Base-by-base conservation (phyloP, 78 protist species). In the Guillardia theta region DNA sequence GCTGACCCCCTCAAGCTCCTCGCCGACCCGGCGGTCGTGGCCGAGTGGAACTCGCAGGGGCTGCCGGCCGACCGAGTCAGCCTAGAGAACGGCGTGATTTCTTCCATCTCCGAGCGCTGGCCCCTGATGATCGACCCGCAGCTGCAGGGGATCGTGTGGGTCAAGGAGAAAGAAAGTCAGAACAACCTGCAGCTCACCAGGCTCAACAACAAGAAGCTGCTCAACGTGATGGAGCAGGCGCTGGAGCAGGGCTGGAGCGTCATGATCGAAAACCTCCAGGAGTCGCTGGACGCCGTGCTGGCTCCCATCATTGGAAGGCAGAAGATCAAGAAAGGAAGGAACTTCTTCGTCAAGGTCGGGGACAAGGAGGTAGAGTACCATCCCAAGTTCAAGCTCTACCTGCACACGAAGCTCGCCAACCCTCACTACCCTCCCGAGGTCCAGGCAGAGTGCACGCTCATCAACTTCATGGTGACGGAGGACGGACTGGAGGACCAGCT, bases 101-200 rank as follows among this genome's bases (percentile, higher is more conserved):
- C 87, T 27, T 41, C 92, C 8, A 22, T 5, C 46, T 94, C 96
- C 46, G 95, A 88, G 78, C 98, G 99, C 45, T 97, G 97, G 97
- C 98, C 99, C 39, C 97, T 98, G 30, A 93, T 97, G 88, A 95
- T 98, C 53, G 99, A 98, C 88, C 99, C 99, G 45, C 99, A 98
- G 97, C 95, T 96, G 50, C 98, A 97, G 90, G 98, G 97, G 48
- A 76, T 95, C 50, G 54, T 19, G 54, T 97, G 98, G 96, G 93
- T 95, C 15, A 44, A 43, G 45, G 83, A 94, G 76, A 46, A 46
- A 39, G 95, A 95, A 36, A 95, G 92, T 92, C 15, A 33, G 64
- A 90, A 92, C 88, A 94, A 78, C 50, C 54, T 96, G 30, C n/a
- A 80, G 93, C 30, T 93, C 33, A 64, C 83, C 62, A 83, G 93